Conservation (phyloP, 495 filamentous ascomycete genomes). For the Penicillium flavigenum region DNA sequence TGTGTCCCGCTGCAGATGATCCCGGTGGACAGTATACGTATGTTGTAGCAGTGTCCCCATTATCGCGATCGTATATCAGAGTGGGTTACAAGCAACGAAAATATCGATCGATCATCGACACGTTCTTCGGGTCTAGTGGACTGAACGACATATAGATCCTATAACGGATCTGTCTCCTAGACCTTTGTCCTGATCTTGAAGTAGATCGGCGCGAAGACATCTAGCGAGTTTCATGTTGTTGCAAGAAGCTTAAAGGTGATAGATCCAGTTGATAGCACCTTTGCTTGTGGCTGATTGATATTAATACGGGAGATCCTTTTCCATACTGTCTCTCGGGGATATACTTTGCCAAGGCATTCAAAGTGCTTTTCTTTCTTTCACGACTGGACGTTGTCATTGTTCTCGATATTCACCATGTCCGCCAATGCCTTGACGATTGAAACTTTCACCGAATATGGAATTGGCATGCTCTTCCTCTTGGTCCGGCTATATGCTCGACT, state of each 20-base stretch:
- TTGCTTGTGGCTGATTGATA: not conserved
- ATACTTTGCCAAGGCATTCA: not conserved
- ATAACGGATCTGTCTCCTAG: not conserved
- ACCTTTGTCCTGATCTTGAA: not conserved
- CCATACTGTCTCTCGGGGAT: not conserved
- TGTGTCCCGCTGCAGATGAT: not conserved
- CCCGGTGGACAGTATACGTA: too few relatives aligned
- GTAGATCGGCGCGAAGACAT: not conserved
- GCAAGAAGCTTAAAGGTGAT: not conserved
- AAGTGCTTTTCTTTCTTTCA: not conserved
- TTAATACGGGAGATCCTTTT: constrained; percentile 1
- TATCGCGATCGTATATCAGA: not conserved
- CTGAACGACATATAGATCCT: not conserved
- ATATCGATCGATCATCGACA: not conserved
- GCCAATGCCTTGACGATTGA: constrained; percentile 16
- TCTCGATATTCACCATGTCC: constrained; percentile 6
- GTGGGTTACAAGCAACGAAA: not conserved
- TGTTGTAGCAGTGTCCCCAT: too few relatives aligned
- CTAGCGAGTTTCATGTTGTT: not conserved
- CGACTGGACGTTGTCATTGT: not conserved
- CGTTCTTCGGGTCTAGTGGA: not conserved
- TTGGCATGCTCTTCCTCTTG: constrained; percentile 23
- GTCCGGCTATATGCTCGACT: constrained; percentile 23
- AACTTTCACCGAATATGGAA: constrained; percentile 26
- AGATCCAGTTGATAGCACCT: not conserved